Percentiles rank a stretch among this genome's conserved stretches.
Conservation (phyloP, 2,329 filamentous ascomycete genomes). For the Curvularia sp. region DNA sequence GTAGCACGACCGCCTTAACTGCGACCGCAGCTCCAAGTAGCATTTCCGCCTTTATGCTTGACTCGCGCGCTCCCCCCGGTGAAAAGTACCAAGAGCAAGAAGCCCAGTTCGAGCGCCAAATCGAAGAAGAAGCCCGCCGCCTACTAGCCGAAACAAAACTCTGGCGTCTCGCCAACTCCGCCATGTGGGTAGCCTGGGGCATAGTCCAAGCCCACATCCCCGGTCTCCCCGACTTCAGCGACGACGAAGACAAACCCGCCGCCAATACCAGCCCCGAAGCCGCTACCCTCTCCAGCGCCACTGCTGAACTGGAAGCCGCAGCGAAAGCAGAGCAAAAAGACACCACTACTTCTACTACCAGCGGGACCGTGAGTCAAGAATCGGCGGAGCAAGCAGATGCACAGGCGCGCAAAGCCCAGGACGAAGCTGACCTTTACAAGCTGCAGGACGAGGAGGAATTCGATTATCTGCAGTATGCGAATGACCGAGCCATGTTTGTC, state of each 20-base stretch:
- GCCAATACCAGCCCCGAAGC: slow-evolving; percentile 26
- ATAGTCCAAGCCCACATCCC: slow-evolving; percentile 92
- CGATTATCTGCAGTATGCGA: slow-evolving; percentile 90
- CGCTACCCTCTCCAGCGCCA: slow-evolving; percentile 38
- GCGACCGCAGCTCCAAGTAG: slow-evolving; percentile 44
- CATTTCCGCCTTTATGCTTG: slow-evolving; percentile 77
- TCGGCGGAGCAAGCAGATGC: slow-evolving; percentile 31
- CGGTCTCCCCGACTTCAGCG: slow-evolving; percentile 65
- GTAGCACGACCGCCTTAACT: slow-evolving; percentile 44
- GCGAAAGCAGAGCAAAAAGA: slow-evolving; percentile 28
- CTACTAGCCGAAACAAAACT: slow-evolving; percentile 80
- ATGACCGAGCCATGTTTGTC: slow-evolving; percentile 90
- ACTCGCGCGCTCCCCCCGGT: slow-evolving; percentile 56
- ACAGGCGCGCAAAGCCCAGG: slow-evolving; percentile 33
- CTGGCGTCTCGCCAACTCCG: slow-evolving; percentile 88
- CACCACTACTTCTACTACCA: slow-evolving; percentile 1
- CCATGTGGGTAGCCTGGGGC: slow-evolving; percentile 94
- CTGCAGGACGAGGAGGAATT: slow-evolving; percentile 73
- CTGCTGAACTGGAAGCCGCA: slow-evolving; percentile 28
- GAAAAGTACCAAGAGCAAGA: slow-evolving; percentile 45
- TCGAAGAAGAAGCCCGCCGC: slow-evolving; percentile 71
- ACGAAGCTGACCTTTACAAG: slow-evolving; percentile 50
- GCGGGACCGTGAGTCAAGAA: slow-evolving; percentile 38
- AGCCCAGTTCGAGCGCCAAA: slow-evolving; percentile 64
- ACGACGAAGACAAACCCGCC: slow-evolving; percentile 24